Evolutionary conservation across 2,329 filamentous ascomycete species (phyloP).

Genomic region (Clarireedia sp.): DNA sequence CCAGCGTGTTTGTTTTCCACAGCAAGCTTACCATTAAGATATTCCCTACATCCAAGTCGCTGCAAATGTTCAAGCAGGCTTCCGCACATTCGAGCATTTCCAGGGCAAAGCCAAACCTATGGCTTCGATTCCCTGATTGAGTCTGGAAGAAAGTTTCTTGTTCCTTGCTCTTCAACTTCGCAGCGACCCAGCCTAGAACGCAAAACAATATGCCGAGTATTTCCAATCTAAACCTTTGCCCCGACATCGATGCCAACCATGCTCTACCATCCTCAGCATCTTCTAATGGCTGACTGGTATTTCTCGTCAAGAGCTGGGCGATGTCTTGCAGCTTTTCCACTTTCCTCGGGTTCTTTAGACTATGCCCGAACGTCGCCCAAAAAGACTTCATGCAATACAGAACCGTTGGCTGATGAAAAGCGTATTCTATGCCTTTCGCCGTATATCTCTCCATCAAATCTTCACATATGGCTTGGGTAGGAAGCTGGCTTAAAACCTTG

Average conservation of each 20-base stretch:
- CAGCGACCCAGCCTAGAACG: constrained; percentile 13
- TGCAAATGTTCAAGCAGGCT: constrained; percentile 31
- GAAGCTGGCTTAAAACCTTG: neutral
- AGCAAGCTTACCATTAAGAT: constrained; percentile 33
- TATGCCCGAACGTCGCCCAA: constrained; percentile 20
- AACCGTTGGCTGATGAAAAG: neutral
- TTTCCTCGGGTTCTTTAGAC: constrained; percentile 16
- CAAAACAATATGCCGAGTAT: constrained; percentile 23
- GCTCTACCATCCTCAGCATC: constrained; percentile 23
- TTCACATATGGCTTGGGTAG: neutral
- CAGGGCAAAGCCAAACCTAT: constrained; percentile 20
- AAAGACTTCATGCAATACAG: constrained; percentile 11
- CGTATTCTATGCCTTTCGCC: neutral
- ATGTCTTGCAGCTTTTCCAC: constrained; percentile 19
- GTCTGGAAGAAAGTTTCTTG: constrained; percentile 21
- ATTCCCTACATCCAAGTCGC: constrained; percentile 31
- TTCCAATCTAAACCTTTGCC: constrained; percentile 28
- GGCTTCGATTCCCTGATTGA: constrained; percentile 18
- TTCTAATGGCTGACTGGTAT: constrained; percentile 20
- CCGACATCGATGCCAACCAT: constrained; percentile 25
- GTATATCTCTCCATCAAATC: neutral
- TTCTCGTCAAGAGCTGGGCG: constrained; percentile 22
- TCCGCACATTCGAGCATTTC: constrained; percentile 28
- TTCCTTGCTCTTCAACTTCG: constrained; percentile 16
- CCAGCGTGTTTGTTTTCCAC: constrained; percentile 29